Conservation (phyloP, 139 green algal genomes). For the Nannochloris sp. region DNA sequence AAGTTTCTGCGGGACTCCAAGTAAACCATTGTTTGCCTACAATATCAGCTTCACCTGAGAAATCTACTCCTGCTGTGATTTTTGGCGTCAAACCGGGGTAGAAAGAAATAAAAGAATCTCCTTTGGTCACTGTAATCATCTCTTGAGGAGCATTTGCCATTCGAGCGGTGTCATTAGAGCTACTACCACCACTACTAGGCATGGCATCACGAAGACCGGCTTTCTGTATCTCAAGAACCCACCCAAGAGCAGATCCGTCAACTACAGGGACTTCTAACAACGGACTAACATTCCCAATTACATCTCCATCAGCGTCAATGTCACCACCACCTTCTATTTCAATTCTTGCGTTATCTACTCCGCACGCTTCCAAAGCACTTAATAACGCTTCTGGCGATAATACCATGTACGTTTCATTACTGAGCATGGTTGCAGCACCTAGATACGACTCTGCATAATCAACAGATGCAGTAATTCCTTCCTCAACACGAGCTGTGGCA, state of each 20-base stretch:
- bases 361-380: conserved; percentile 71
- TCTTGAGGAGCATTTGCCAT: conserved; percentile 1
- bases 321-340: conserved; percentile 53
- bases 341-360: conserved; percentile 81
- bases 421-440: not conserved
- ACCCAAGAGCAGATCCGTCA: conserved; percentile 71
- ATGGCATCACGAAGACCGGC: conserved; percentile 29
- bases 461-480: not conserved
- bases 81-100: conserved; percentile 40
- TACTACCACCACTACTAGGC: not conserved
- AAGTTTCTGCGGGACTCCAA: conserved; percentile 41
- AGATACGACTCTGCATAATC: not conserved
- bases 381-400: conserved; percentile 63
- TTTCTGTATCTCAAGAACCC: conserved; percentile 42
- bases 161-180: not conserved
- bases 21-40: conserved; percentile 85
- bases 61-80: conserved; percentile 63
- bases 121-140: conserved; percentile 50
- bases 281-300: not conserved
- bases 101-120: conserved; percentile 67
- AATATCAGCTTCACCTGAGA: conserved; percentile 36
- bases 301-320: conserved; percentile 2
- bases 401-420: not conserved
- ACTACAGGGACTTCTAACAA: conserved; percentile 66
- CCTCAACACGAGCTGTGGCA: not conserved